Base-by-base conservation (phyloP, 495 filamentous ascomycete genomes). In the Penicillium lagena region DNA sequence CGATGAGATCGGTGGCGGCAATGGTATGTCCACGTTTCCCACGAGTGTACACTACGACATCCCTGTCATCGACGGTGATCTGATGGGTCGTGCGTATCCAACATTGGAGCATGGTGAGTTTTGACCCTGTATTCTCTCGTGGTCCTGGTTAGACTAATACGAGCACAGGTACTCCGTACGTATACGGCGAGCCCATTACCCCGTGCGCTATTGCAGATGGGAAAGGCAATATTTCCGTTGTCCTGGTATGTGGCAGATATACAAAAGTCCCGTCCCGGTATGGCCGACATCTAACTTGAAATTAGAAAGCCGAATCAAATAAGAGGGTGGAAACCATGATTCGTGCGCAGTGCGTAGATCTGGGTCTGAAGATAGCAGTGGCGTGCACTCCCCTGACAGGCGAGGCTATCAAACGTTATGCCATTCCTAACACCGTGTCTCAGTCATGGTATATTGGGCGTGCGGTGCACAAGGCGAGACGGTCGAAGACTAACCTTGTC, bases 401-500 rank as follows among this genome's bases (percentile, higher is more conserved):
- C 11, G 51, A 56, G 9, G 52, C 47, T 7, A 58, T 65, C 14
- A 51, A 61, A 33, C 34, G 60, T 14, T 60, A 63, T 42, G 59
- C 52, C 1, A 52, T 72, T 14, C 63, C 59, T 3, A 66, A 70
- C 43, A 70, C 64, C 0, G 55, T 65, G 12, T 68, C 64, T 10
- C 54, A 58, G 45, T 56, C 68, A 17, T 74, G 70, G 70, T 52
- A 58, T 17, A 66, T 74, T 12, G 70, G 68, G 8, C 68, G 80
- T 12, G 60, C 62, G 1, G 60, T 73, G 12, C 70, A 68, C 12
- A 56, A 56, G 40, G 73, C 76, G 5, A 59, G 73, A 35, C 52
- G 56, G 28, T 55, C 59, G 0, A 79, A 77, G 39, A 58, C 58
- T 1, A 58, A 71, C 6, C 78, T 82, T 43, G 67, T 83, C 11